Evolutionary conservation across 495 filamentous ascomycete genomes (phyloP).

Genomic region (Lophiotrema nucula): DNA sequence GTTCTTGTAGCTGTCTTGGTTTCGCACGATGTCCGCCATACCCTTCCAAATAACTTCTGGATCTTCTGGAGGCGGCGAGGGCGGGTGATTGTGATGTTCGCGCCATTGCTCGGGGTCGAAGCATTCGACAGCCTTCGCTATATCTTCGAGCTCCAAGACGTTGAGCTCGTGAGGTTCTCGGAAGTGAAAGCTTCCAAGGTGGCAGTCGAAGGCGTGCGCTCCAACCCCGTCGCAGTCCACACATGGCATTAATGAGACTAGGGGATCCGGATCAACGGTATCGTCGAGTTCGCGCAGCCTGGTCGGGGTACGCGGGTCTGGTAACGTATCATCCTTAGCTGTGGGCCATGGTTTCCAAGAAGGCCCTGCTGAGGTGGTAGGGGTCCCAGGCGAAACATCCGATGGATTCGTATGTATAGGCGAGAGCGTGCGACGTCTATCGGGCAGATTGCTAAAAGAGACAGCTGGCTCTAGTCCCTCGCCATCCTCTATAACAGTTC

Average conservation of each 20-base stretch:
- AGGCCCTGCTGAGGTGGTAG: too few species aligned
- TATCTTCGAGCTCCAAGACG: neutral
- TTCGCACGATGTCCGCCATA: neutral
- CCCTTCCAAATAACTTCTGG: neutral
- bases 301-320: neutral
- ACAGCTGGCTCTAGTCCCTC: too few species aligned
- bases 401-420: neutral
- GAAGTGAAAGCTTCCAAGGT: neutral
- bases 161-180: neutral
- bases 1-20: neutral
- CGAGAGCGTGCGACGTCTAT: too few species aligned
- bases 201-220: slow-evolving; percentile 3
- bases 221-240: slow-evolving; percentile 9
- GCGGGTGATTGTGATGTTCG: neutral
- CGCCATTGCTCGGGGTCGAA: slow-evolving; percentile 22
- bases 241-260: neutral
- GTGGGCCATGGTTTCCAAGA: too few species aligned
- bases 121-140: slow-evolving; percentile 5
- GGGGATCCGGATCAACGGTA: slow-evolving; percentile 1
- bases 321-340: neutral
- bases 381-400: too few species aligned
- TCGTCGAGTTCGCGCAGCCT: too few species aligned
- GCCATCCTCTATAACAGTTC: too few species aligned
- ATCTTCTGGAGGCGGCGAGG: neutral
- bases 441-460: too few species aligned